Conservation (phyloP, 495 filamentous ascomycete genomes). For the Pseudotulostoma volvatum region DNA sequence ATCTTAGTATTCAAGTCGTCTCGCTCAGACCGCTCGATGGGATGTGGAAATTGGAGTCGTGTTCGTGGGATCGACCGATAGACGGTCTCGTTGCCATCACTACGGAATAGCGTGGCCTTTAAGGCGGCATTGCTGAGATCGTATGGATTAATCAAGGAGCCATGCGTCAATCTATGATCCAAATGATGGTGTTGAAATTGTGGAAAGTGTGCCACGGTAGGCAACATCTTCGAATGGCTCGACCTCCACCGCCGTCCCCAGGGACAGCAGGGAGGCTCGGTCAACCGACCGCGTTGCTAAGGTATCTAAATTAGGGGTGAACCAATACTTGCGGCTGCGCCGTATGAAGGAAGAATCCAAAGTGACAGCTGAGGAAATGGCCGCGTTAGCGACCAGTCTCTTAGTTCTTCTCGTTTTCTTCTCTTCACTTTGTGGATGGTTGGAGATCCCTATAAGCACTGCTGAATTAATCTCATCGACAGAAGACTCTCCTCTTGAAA, state of each 20-base stretch:
- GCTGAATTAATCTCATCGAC: conserved; percentile 25
- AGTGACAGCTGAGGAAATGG: too few species aligned
- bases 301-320: too few species aligned
- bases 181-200: conserved; percentile 31
- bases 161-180: conserved; percentile 18
- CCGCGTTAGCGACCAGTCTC: too few species aligned
- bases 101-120: conserved; percentile 9
- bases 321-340: too few species aligned
- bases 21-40: conserved; percentile 23
- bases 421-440: too few species aligned
- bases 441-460: too few species aligned
- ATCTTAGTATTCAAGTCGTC: conserved; percentile 13
- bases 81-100: conserved; percentile 15
- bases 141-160: conserved; percentile 17
- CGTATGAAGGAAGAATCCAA: too few species aligned
- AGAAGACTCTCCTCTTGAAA: conserved; percentile 27
- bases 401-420: too few species aligned
- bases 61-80: conserved; percentile 18
- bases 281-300: conserved; percentile 4
- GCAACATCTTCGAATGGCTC: conserved; percentile 22
- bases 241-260: conserved; percentile 1
- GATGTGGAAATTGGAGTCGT: conserved; percentile 28
- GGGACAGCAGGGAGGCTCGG: background rate
- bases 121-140: conserved; percentile 16
- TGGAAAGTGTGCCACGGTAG: conserved; percentile 28